Conservation (phyloP, 768 basidiomycete species). For the Lactifluus rugatus region DNA sequence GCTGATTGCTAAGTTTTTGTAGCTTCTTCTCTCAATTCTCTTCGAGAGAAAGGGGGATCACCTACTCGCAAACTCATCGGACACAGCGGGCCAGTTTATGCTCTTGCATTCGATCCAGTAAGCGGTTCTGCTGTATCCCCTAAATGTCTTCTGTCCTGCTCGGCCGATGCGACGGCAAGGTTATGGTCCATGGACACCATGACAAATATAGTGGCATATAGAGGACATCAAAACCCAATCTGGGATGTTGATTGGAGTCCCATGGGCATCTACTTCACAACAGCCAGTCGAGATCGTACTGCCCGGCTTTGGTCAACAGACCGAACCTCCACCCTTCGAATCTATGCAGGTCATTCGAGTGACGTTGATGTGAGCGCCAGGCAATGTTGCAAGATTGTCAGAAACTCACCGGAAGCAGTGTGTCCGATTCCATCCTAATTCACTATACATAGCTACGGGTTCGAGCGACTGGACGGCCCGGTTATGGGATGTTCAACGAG, state of each 20-base stretch:
- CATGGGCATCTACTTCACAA: slow-evolving; percentile 97
- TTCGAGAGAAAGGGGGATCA: slow-evolving; percentile 71
- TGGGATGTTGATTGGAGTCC: slow-evolving; percentile 99
- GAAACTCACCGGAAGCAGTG: slow-evolving; percentile 44
- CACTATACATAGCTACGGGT: slow-evolving; percentile 92
- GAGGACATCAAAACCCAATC: slow-evolving; percentile 93
- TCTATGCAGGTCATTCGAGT: slow-evolving; percentile 92
- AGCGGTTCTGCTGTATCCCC: slow-evolving; percentile 81
- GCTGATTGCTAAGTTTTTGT: slow-evolving; percentile 6
- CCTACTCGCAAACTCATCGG: slow-evolving; percentile 93
- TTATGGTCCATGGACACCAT: slow-evolving; percentile 95
- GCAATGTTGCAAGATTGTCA: not conserved
- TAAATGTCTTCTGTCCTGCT: slow-evolving; percentile 80
- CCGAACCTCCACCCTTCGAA: slow-evolving; percentile 69
- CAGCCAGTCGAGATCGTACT: slow-evolving; percentile 86
- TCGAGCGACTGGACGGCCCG: slow-evolving; percentile 95
- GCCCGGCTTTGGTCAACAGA: slow-evolving; percentile 97
- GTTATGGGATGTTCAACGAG: slow-evolving; percentile 97
- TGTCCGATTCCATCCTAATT: slow-evolving; percentile 94
- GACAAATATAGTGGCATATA: slow-evolving; percentile 86
- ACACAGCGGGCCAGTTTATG: slow-evolving; percentile 94
- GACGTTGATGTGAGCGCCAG: slow-evolving; percentile 82
- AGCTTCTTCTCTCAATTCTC: slow-evolving; percentile 54
- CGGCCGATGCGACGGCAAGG: slow-evolving; percentile 83
- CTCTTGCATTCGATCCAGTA: slow-evolving; percentile 86